Base-by-base conservation (phyloP, 768 basidiomycete species). In the Suillus tomentosus region DNA sequence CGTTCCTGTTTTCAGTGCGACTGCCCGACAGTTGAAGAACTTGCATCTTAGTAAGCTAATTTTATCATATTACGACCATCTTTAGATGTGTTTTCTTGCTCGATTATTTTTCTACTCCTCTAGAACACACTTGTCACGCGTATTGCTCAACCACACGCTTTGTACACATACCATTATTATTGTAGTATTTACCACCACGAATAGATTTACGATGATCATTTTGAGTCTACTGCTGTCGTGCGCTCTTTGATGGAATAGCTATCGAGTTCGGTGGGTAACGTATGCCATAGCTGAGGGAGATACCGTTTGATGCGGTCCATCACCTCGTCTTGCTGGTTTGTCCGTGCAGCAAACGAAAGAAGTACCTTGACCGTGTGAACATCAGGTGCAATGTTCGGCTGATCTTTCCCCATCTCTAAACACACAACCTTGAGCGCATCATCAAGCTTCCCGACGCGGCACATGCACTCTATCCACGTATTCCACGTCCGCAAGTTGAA, bases 391-490 rank as follows among this genome's bases (percentile, higher is more conserved):
- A 85, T 73, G 6, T 79, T 80, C 61, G 76, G 75, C 36, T 76
- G 73, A 3, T 74, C 63, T 62, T 81, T 78, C 24, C 79, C 80
- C 88, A 95, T 93, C 66, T 88, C 85, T 63, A 83, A 60, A 64
- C 89, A 88, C 22, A 89, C 81, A 19, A 85, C 79, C 70, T 83
- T 82, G 50, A 87, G 72, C 1, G 93, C 95, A 27, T 91, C 89
- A 24, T 87, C 83, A 39, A 93, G 68, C 69, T 80, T 79, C 10
- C 86, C 84, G 55, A 86, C 72, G 27, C 94, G 84, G 70, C 92
- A 93, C n/a, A 96, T 82, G 71, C 90, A 93, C 75, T 97, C 95
- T 22, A 97, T 73, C 81, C 88, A 93, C 0, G 87, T 82, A 64
- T 91, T 87, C 92, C 94, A 95, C 70, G 91, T 90, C 60, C 85